Evolutionary conservation across 73 alveolate species (phyloP).

Genomic region (Effrenium voratum): DNA sequence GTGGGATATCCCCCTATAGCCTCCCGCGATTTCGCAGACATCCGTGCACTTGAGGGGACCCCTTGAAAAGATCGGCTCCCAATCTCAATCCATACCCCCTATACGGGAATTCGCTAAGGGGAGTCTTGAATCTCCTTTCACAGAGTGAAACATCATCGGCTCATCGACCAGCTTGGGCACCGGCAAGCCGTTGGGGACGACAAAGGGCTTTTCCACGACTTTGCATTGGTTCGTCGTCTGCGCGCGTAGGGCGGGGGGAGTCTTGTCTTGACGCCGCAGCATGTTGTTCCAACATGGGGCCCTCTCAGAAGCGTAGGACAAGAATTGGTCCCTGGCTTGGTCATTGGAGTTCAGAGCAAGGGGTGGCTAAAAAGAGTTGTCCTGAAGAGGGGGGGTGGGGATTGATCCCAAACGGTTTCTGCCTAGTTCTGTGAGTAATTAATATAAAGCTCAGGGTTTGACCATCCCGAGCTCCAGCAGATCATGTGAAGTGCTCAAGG

Average conservation of each 20-base stretch:
- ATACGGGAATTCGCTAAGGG: too few relatives aligned
- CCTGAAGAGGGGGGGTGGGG: background rate
- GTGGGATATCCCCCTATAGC: too few relatives aligned
- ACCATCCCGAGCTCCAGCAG: background rate
- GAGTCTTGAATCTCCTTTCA: too few relatives aligned
- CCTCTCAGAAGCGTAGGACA: background rate
- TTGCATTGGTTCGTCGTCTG: constrained; percentile 47
- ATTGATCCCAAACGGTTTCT: background rate
- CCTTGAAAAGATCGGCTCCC: too few relatives aligned
- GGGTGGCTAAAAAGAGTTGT: background rate
- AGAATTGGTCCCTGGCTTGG: too few relatives aligned
- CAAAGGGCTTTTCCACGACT: constrained; percentile 76
- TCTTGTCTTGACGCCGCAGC: too few relatives aligned
- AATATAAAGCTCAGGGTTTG: background rate
- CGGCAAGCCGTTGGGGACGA: constrained; percentile 47
- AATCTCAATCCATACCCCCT: too few relatives aligned
- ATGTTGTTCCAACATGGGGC: background rate
- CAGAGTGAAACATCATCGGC: too few relatives aligned
- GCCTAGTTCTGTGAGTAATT: background rate
- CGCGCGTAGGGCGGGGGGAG: background rate
- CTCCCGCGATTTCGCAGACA: too few relatives aligned
- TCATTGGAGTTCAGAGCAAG: background rate
- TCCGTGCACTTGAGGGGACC: too few relatives aligned
- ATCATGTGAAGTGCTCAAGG: background rate
- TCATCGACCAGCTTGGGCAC: background rate